Conservation (phyloP, 2,329 filamentous ascomycete genomes). For the Microdochium trichocladiopsis region DNA sequence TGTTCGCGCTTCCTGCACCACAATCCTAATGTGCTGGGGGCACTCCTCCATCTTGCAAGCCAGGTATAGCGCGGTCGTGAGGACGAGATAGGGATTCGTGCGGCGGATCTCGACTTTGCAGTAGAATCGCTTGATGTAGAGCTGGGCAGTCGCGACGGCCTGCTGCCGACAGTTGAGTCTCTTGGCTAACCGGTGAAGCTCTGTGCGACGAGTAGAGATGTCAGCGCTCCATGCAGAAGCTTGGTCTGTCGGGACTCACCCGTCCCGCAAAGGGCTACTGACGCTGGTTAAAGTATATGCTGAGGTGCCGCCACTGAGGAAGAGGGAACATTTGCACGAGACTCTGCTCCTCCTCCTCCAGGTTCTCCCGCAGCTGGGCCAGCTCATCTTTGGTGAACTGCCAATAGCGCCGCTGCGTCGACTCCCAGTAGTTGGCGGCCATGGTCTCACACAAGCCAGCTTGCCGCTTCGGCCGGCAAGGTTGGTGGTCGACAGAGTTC, state of each 20-base stretch:
- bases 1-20: slow-evolving; percentile 78
- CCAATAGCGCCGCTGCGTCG: slow-evolving; percentile 86
- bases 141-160: slow-evolving; percentile 85
- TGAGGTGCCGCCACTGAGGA: slow-evolving; percentile 73
- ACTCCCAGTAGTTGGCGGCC: slow-evolving; percentile 96
- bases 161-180: slow-evolving; percentile 83
- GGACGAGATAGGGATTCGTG: slow-evolving; percentile 87
- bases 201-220: slow-evolving; percentile 30
- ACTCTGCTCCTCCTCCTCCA: slow-evolving; percentile 69
- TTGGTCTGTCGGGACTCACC: slow-evolving; percentile 33
- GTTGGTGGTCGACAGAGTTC: background rate
- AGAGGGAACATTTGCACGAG: slow-evolving; percentile 74
- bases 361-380: slow-evolving; percentile 63
- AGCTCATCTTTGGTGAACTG: slow-evolving; percentile 81
- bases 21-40: slow-evolving; percentile 88
- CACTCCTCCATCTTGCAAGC: slow-evolving; percentile 98
- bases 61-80: slow-evolving; percentile 90
- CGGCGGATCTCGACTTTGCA: slow-evolving; percentile 82
- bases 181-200: slow-evolving; percentile 76
- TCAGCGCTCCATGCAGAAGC: background rate
- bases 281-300: slow-evolving; percentile 90
- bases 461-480: no score
- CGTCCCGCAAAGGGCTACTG: no score
- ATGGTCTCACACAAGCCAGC: slow-evolving; percentile 45
- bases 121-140: slow-evolving; percentile 94